Evolutionary conservation across 2,329 filamentous ascomycete genomes (phyloP).

Genomic region (Teratosphaeriaceae sp.): DNA sequence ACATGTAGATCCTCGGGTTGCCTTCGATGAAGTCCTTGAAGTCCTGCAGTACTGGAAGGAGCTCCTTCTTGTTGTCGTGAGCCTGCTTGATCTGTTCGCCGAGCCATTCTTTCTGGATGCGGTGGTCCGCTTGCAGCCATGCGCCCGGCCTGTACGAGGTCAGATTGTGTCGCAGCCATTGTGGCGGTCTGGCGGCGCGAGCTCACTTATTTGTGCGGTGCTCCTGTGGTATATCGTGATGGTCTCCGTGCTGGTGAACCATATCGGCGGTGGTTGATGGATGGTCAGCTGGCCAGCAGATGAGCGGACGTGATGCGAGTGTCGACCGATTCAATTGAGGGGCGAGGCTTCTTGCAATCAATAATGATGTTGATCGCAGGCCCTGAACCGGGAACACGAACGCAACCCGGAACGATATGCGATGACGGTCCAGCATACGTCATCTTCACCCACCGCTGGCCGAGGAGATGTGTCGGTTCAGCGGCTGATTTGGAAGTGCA

Average conservation of each 20-base stretch:
- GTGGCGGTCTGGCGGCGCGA: conserved; percentile 2
- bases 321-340: no score
- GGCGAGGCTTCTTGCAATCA: no score
- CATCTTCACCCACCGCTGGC: no score
- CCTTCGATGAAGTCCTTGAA: conserved; percentile 61
- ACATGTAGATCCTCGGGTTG: conserved; percentile 59
- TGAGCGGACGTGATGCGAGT: no score
- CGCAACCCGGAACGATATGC: no score
- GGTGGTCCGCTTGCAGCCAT: conserved; percentile 60
- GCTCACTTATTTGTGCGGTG: conserved; percentile 42
- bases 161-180: background rate
- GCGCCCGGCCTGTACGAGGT: conserved; percentile 39
- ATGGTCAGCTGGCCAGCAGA: no score
- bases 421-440: no score
- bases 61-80: conserved; percentile 42
- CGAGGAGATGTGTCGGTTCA: no score
- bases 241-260: conserved; percentile 31
- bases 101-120: conserved; percentile 59
- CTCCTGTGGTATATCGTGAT: conserved; percentile 46
- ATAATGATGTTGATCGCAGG: no score
- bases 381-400: no score
- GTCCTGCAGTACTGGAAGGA: conserved; percentile 56
- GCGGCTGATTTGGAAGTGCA: no score
- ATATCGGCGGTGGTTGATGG: conserved; percentile 8
- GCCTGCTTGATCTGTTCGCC: conserved; percentile 49